Evolutionary conservation across 2,329 filamentous ascomycete species (phyloP).

Genomic region (Ceratocystis harringtonii): DNA sequence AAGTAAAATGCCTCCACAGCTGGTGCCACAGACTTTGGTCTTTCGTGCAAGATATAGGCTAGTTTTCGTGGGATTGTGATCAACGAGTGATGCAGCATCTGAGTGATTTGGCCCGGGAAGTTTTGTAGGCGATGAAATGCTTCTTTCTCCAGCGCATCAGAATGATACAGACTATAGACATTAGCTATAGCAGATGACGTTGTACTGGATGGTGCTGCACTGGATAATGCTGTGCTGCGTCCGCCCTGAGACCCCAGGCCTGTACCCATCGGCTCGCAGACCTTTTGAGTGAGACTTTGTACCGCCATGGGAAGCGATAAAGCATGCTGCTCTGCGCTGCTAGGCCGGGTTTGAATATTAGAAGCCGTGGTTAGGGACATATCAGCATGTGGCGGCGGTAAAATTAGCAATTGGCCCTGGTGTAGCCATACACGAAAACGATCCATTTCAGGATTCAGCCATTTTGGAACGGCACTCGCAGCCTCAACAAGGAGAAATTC

Average conservation of each 20-base stretch:
- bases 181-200: background rate
- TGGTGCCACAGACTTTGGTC: conserved; percentile 62
- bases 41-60: conserved; percentile 61
- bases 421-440: conserved; percentile 84
- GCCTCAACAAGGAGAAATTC: conserved; percentile 93
- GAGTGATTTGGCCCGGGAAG: conserved; percentile 61
- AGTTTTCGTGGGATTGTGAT: conserved; percentile 67
- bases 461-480: conserved; percentile 70
- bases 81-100: conserved; percentile 61
- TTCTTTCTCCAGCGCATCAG: conserved; percentile 63
- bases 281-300: background rate
- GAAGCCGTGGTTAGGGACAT: conserved; percentile 19
- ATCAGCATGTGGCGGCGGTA: conserved; percentile 47
- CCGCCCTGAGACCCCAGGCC: background rate
- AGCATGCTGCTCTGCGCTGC: background rate
- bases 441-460: conserved; percentile 84
- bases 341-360: background rate
- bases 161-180: conserved; percentile 42
- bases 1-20: conserved; percentile 88
- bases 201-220: too few relatives aligned
- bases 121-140: conserved; percentile 78
- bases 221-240: background rate
- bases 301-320: conserved; percentile 3
- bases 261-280: background rate
- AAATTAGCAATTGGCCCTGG: conserved; percentile 56